Conservation (phyloP, 2,329 filamentous ascomycete genomes). For the Aspergillus novoparasiticus region DNA sequence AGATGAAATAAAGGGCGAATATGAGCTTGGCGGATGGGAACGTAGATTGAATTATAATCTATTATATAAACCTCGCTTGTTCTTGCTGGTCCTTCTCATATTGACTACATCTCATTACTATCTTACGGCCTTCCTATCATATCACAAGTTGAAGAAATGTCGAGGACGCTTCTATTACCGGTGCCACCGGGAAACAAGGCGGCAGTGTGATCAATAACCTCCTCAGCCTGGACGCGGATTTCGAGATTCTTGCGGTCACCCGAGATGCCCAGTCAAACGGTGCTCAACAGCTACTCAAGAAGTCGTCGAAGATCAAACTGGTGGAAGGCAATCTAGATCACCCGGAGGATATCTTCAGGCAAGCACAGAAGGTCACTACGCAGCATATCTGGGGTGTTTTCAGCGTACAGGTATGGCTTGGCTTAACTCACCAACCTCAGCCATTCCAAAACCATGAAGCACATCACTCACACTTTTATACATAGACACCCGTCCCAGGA, state of each 20-base stretch:
- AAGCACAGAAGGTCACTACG: conserved; percentile 40
- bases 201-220: conserved; percentile 38
- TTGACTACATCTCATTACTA: background rate
- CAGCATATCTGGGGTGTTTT: conserved; percentile 61
- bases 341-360: conserved; percentile 52
- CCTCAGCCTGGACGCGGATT: conserved; percentile 30
- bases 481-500: background rate
- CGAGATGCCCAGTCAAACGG: conserved; percentile 56
- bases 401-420: conserved; percentile 56
- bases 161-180: conserved; percentile 33
- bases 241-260: conserved; percentile 63
- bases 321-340: conserved; percentile 62
- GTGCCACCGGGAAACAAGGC: conserved; percentile 49
- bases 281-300: conserved; percentile 51
- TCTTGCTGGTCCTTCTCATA: background rate
- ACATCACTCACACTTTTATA: no score
- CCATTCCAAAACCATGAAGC: no score
- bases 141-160: background rate
- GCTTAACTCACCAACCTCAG: no score
- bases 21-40: background rate
- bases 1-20: background rate
- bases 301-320: conserved; percentile 54
- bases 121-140: background rate
- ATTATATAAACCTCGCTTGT: background rate
- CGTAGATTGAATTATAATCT: background rate